These are phyloP conservation scores for Gardenia jasminoides DNA, from an alignment of 257 asterid species.

Conservation along the genomic window DNA sequence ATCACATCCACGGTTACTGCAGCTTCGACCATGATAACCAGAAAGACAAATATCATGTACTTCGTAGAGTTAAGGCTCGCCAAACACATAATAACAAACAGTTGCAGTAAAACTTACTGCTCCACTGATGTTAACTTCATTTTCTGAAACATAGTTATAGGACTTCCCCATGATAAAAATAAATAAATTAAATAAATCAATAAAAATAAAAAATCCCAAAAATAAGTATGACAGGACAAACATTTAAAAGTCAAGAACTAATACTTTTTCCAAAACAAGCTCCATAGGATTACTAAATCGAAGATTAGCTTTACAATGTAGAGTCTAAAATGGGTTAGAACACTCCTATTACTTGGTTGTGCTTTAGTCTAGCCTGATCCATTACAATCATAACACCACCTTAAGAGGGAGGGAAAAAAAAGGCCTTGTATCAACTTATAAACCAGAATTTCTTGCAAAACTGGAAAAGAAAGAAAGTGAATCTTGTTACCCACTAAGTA, in stretches of 20 bases:
- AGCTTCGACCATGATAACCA: conserved; percentile 74
- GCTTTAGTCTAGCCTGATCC: neutral
- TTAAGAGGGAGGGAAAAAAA: neutral
- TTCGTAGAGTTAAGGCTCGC: conserved; percentile 50
- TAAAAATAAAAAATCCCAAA: neutral
- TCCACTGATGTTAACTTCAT: neutral
- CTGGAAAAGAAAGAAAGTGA: neutral
- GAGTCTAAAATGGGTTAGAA: neutral
- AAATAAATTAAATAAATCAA: too few relatives aligned
- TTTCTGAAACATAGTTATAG: neutral
- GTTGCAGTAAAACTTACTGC: neutral
- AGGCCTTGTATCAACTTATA: neutral
- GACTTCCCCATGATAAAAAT: neutral
- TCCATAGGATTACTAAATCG: neutral
- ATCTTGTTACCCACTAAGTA: neutral
- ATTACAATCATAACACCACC: neutral
- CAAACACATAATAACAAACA: neutral
- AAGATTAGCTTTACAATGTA: neutral
- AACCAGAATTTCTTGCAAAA: neutral
- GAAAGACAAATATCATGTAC: conserved; percentile 65
- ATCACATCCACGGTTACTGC: conserved; percentile 71
- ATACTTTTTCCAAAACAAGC: neutral
- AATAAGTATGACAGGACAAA: neutral
- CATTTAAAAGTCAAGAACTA: neutral
- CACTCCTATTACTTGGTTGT: neutral